phyloP scores from a whole-genome alignment of 208 protist genomes.

The Herpetomonas muscarum region DNA sequence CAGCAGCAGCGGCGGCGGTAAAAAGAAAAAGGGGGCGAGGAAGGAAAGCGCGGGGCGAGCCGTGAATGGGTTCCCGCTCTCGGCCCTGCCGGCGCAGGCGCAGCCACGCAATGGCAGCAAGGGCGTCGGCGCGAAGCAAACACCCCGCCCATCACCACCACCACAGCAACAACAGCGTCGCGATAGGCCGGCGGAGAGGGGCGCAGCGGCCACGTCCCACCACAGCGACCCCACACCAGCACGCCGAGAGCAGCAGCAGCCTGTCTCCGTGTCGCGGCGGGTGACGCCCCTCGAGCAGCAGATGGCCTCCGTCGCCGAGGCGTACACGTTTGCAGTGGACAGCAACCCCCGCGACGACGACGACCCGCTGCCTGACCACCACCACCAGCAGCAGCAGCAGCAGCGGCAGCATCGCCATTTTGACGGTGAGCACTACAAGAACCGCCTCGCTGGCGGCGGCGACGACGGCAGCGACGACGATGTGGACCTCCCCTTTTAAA shows the following conservation, averaged over 20 bases:
- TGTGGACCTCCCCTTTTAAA: too few relatives aligned
- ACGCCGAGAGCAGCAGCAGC: background rate
- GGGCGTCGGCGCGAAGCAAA: background rate
- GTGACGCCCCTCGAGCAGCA: background rate
- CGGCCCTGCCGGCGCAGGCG: background rate
- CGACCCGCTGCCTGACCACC: background rate
- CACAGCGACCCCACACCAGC: too few relatives aligned
- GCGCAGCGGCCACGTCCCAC: too few relatives aligned
- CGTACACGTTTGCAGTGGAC: background rate
- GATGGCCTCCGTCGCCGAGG: background rate
- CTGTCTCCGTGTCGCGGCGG: background rate
- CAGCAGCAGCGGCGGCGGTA: background rate
- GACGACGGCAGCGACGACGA: too few relatives aligned
- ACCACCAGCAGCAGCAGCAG: conserved; percentile 1
- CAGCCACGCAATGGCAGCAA: too few relatives aligned
- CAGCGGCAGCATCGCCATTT: background rate
- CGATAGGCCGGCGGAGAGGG: too few relatives aligned
- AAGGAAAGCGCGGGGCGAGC: background rate
- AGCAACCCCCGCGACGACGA: background rate
- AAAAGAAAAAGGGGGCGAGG: background rate
- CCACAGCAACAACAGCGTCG: background rate
- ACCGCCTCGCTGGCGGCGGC: background rate
- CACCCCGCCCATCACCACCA: background rate
- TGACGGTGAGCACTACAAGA: background rate
- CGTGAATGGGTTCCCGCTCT: conserved; percentile 1